Conservation (phyloP, 2,329 filamentous ascomycete genomes). For the Nemania sp. region DNA sequence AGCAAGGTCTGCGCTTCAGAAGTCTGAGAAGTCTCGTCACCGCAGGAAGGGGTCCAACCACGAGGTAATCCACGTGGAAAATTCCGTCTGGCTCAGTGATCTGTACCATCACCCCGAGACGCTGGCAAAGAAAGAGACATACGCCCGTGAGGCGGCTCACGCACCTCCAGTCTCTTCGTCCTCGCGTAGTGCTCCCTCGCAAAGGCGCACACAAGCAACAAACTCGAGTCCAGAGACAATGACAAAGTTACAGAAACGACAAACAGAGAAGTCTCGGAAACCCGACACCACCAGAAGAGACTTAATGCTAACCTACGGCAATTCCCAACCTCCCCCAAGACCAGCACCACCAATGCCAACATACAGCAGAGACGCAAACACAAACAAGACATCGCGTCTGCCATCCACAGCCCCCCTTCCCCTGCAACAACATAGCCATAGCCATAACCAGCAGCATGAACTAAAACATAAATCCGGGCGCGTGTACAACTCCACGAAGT, state of each 20-base stretch:
- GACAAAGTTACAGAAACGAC: conserved; percentile 6
- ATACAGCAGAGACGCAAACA: conserved; percentile 1
- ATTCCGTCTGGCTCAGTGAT: conserved; percentile 30
- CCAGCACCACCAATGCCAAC: conserved; percentile 16
- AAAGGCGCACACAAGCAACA: background rate
- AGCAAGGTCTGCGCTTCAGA: conserved; percentile 7
- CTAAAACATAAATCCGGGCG: background rate
- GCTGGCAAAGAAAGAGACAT: conserved; percentile 23
- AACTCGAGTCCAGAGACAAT: background rate
- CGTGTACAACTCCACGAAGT: background rate
- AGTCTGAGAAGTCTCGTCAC: conserved; percentile 2
- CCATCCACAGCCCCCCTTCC: conserved; percentile 14
- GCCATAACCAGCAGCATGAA: background rate
- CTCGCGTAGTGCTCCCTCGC: too few species aligned
- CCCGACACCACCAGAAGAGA: background rate
- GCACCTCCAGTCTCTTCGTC: conserved; percentile 26
- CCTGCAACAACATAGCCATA: background rate
- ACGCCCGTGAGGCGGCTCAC: conserved; percentile 17
- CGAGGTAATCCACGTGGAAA: conserved; percentile 7
- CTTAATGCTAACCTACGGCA: conserved; percentile 7
- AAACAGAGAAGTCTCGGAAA: background rate
- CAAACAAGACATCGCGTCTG: background rate
- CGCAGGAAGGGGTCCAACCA: conserved; percentile 7
- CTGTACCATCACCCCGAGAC: conserved; percentile 30
- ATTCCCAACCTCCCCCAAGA: conserved; percentile 9